These are phyloP conservation scores for Pyrus communis DNA, from an alignment of 306 rosid genomes.

Conservation along the genomic window DNA sequence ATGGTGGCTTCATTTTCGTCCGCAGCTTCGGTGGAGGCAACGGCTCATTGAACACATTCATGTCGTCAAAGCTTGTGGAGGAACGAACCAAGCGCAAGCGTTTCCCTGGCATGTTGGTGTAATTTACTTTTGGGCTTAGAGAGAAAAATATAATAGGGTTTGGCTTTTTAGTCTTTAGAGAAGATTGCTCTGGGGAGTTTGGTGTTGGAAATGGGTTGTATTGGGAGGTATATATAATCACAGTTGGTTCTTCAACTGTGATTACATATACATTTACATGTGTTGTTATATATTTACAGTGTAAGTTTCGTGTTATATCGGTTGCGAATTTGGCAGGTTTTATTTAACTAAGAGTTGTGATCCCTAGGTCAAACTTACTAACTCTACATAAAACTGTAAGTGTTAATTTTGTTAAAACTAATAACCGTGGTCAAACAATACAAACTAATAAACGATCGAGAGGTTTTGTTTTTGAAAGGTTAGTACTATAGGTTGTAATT, in stretches of 20 bases:
- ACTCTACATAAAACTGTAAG: background rate
- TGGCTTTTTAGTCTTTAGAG: background rate
- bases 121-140: background rate
- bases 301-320: background rate
- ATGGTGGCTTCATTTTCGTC: background rate
- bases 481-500: too few relatives aligned
- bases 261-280: background rate
- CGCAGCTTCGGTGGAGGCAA: background rate
- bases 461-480: too few relatives aligned
- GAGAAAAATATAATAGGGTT: background rate
- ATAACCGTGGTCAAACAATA: background rate
- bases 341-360: background rate
- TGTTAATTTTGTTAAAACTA: background rate
- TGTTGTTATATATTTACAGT: background rate
- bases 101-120: slow-evolving; percentile 2
- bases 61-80: background rate
- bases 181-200: background rate
- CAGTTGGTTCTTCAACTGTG: background rate
- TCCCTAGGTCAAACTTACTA: background rate
- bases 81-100: slow-evolving; percentile 7
- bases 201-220: background rate
- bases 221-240: background rate
- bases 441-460: background rate
- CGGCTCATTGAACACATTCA: background rate
- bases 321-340: background rate